Percentiles rank a stretch among this genome's conserved stretches.
Conservation (phyloP, 768 basidiomycete species). For the Phanerochaete sordida region DNA sequence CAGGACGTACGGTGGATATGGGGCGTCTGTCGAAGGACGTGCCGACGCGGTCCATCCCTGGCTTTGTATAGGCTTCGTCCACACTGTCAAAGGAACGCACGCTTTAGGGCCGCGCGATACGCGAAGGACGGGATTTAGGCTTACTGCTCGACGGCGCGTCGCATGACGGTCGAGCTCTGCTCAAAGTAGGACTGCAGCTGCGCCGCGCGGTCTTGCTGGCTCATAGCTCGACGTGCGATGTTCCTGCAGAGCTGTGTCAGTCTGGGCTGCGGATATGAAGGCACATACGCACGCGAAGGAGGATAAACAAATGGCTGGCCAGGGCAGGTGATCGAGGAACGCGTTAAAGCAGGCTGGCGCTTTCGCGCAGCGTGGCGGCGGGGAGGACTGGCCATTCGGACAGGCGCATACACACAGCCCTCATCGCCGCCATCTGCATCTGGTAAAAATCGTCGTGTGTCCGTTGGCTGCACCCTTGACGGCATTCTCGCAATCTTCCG, state of each 20-base stretch:
- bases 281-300: not conserved
- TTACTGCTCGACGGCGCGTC: conserved; percentile 13
- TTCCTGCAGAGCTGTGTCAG: not conserved
- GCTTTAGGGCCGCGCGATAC: not conserved
- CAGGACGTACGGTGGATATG: conserved; percentile 13
- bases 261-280: not conserved
- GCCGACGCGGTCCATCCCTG: conserved; percentile 5
- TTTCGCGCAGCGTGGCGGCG: not conserved
- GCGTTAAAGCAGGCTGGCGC: not conserved
- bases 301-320: not conserved
- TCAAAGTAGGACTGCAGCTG: conserved; percentile 17
- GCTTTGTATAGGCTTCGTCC: conserved; percentile 11
- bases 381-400: not conserved
- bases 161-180: conserved; percentile 14
- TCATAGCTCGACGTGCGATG: not conserved
- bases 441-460: not conserved
- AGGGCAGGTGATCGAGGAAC: not conserved
- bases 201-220: not conserved
- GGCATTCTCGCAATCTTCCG: not conserved
- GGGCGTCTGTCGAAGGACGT: conserved; percentile 14
- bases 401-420: not conserved
- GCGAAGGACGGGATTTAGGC: not conserved
- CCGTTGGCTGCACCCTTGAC: not conserved
- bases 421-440: not conserved
- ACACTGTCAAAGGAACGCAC: conserved; percentile 7